Evolutionary conservation across 345 rosid species (phyloP).

Genomic region (Brassica nigra): DNA sequence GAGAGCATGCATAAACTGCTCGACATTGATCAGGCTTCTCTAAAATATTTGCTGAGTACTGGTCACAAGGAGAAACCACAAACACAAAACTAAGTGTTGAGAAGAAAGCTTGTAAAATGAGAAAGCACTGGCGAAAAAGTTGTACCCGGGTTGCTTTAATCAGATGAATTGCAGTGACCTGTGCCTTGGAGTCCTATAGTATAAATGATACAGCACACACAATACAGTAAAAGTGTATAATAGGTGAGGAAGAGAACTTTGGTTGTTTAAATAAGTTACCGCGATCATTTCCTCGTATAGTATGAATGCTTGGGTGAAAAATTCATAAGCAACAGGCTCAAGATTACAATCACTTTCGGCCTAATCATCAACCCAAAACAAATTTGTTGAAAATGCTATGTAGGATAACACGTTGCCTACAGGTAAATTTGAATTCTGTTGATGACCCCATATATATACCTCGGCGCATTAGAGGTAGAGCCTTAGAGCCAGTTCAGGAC

Average conservation of each 20-base stretch:
- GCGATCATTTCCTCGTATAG: conserved; percentile 87
- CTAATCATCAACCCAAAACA: conserved; percentile 45
- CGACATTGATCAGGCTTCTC: conserved; percentile 96
- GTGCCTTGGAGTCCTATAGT: conserved; percentile 78
- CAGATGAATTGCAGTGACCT: conserved; percentile 82
- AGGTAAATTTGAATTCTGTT: neutral
- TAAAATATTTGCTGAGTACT: conserved; percentile 89
- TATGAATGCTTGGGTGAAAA: conserved; percentile 78
- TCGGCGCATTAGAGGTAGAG: conserved; percentile 87
- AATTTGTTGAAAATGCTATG: neutral
- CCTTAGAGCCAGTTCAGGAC: conserved; percentile 83
- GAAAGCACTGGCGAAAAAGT: conserved; percentile 3
- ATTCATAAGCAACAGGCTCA: conserved; percentile 86
- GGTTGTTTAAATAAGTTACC: conserved; percentile 42
- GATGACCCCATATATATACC: conserved; percentile 48
- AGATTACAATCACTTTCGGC: conserved; percentile 81
- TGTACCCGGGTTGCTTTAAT: conserved; percentile 93
- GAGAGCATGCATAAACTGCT: conserved; percentile 91
- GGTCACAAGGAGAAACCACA: conserved; percentile 25
- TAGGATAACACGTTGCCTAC: conserved; percentile 7
- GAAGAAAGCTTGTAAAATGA: conserved; percentile 1
- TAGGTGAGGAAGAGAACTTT: neutral
- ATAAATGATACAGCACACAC: conserved; percentile 18
- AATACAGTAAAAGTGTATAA: neutral
- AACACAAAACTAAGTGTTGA: neutral